Conservation (phyloP, 495 filamentous ascomycete species). For the Xeromyces bisporus region DNA sequence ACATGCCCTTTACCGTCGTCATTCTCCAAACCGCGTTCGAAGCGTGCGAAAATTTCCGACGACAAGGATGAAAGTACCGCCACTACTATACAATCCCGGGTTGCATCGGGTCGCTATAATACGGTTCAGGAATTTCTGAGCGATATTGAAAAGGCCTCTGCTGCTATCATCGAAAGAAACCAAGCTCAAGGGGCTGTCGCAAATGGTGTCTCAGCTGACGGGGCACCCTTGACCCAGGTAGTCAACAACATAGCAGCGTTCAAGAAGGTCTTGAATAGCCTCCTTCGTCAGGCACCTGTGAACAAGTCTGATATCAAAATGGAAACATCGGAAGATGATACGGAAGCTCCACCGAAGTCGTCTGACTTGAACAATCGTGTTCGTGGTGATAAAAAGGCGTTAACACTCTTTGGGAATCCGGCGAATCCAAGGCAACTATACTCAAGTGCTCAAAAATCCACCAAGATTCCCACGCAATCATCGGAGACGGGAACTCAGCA, state of each 20-base stretch:
- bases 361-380: constrained; percentile 10
- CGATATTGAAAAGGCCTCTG: constrained; percentile 34
- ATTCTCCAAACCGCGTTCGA: constrained; percentile 27
- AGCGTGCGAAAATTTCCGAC: constrained; percentile 30
- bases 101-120: constrained; percentile 25
- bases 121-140: constrained; percentile 30
- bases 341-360: constrained; percentile 14
- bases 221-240: constrained; percentile 20
- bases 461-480: constrained; percentile 17
- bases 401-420: constrained; percentile 54
- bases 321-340: constrained; percentile 23
- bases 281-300: constrained; percentile 24
- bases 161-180: constrained; percentile 26
- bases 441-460: constrained; percentile 54
- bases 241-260: constrained; percentile 28
- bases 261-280: constrained; percentile 32
- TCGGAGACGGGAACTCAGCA: constrained; percentile 26
- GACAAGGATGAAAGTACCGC: constrained; percentile 15
- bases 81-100: constrained; percentile 22
- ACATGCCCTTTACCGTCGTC: constrained; percentile 25
- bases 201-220: constrained; percentile 15
- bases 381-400: constrained; percentile 37
- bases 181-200: constrained; percentile 12
- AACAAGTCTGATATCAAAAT: constrained; percentile 23
- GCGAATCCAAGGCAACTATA: constrained; percentile 61